These are phyloP conservation scores for Fulvia fulva DNA, from an alignment of 2,329 filamentous ascomycete genomes.

Conservation along the genomic window DNA sequence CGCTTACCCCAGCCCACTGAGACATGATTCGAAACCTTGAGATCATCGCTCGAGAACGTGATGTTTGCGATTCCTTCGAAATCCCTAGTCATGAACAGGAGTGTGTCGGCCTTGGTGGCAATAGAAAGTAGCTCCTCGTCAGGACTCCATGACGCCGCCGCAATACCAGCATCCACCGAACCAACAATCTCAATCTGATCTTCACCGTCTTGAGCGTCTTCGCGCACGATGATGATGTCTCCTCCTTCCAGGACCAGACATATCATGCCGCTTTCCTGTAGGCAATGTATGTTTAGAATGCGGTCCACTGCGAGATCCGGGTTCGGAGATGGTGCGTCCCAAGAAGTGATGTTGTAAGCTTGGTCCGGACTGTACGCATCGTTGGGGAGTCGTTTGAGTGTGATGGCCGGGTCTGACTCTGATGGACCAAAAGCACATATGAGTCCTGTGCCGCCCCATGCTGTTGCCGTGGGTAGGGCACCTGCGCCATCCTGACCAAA, in stretches of 20 bases:
- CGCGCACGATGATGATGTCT: constrained; percentile 81
- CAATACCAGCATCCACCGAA: constrained; percentile 87
- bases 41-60: constrained; percentile 68
- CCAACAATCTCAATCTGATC: constrained; percentile 92
- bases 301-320: constrained; percentile 72
- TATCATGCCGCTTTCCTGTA: constrained; percentile 71
- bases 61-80: constrained; percentile 82
- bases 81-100: constrained; percentile 87
- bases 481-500: constrained; percentile 53
- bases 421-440: constrained; percentile 83
- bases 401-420: constrained; percentile 62
- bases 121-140: constrained; percentile 89
- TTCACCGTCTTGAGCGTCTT: constrained; percentile 60
- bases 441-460: constrained; percentile 81
- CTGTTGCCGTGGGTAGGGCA: constrained; percentile 62
- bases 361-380: constrained; percentile 40
- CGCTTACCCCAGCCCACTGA: constrained; percentile 98
- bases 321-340: constrained; percentile 80
- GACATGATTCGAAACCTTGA: constrained; percentile 81
- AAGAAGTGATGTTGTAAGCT: constrained; percentile 64
- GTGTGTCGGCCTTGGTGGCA: constrained; percentile 70
- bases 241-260: constrained; percentile 85
- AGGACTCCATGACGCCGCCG: constrained; percentile 86
- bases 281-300: constrained; percentile 77
- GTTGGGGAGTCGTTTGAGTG: constrained; percentile 57